Evolutionary conservation across 768 basidiomycete genomes (phyloP).

Genomic region (Agrocybe pediades): DNA sequence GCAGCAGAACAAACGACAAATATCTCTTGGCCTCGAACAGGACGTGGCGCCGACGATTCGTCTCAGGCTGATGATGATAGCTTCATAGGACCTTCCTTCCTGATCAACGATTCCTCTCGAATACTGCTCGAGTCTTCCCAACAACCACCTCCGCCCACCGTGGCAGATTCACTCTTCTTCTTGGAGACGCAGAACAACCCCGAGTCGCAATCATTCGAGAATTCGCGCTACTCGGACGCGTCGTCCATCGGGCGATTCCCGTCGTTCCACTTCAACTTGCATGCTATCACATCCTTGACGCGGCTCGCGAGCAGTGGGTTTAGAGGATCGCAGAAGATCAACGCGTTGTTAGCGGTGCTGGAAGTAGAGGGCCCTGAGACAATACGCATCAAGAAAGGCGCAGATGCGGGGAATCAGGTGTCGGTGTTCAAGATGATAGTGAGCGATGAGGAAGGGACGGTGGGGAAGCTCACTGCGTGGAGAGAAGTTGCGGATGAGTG

Average conservation of each 20-base stretch:
- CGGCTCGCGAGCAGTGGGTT: slow-evolving; percentile 30
- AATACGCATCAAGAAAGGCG: slow-evolving; percentile 67
- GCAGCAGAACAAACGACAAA: slow-evolving; percentile 46
- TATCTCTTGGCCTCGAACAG: slow-evolving; percentile 63
- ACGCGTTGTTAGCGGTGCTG: slow-evolving; percentile 63
- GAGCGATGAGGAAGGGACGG: slow-evolving; percentile 68
- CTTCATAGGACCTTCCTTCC: slow-evolving; percentile 27
- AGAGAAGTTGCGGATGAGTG: slow-evolving; percentile 73
- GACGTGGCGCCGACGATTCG: slow-evolving; percentile 14
- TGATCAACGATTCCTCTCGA: slow-evolving; percentile 23
- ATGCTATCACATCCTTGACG: slow-evolving; percentile 55
- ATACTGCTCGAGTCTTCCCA: background rate
- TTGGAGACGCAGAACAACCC: slow-evolving; percentile 20
- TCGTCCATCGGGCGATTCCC: slow-evolving; percentile 78
- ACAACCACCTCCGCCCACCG: background rate
- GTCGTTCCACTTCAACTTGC: slow-evolving; percentile 70
- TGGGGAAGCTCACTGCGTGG: slow-evolving; percentile 80
- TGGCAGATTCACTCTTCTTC: background rate
- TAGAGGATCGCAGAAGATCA: slow-evolving; percentile 50
- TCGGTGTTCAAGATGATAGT: slow-evolving; percentile 70
- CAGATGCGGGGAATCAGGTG: slow-evolving; percentile 70
- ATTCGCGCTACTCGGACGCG: slow-evolving; percentile 64
- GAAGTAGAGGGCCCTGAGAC: slow-evolving; percentile 79
- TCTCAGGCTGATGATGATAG: slow-evolving; percentile 9
- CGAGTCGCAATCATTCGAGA: slow-evolving; percentile 40